Percentiles rank a stretch among this genome's conserved stretches.
These are phyloP conservation scores for Sclerotinia spermophila DNA, from an alignment of 2,329 filamentous ascomycete species.

Conservation along the genomic window DNA sequence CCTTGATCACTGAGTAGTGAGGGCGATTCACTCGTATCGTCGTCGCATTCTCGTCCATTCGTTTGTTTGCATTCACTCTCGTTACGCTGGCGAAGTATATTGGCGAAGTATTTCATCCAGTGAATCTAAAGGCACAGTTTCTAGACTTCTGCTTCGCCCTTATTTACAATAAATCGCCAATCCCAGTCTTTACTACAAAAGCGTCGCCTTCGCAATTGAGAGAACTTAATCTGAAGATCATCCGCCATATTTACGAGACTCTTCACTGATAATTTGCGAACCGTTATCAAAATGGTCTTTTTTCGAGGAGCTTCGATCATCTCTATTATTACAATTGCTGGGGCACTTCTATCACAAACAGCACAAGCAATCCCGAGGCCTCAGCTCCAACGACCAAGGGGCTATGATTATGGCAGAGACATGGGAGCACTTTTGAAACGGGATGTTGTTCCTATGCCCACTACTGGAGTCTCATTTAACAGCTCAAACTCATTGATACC, in stretches of 20 bases:
- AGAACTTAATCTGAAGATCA: too few species aligned
- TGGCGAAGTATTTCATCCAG: neutral
- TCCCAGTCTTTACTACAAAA: neutral
- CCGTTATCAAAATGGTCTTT: neutral
- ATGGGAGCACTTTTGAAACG: conserved; percentile 22
- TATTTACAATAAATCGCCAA: neutral
- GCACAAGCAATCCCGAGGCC: neutral
- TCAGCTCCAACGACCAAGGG: neutral
- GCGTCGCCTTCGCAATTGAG: neutral
- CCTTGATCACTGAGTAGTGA: neutral
- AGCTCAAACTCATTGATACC: conserved; percentile 26
- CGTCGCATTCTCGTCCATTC: neutral
- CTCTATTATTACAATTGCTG: neutral
- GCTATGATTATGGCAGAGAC: conserved; percentile 29
- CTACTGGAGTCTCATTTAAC: conserved; percentile 18
- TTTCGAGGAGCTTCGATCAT: neutral
- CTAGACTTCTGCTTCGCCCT: neutral
- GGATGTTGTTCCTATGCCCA: conserved; percentile 18
- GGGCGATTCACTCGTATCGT: neutral
- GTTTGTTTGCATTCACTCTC: neutral
- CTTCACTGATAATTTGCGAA: neutral
- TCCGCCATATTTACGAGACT: neutral
- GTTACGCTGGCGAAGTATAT: too few species aligned
- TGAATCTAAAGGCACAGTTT: neutral
- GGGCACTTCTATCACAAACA: neutral